Evolutionary conservation across 176 grass and related monocot species (phyloP).

Genomic region (Hordeum marinum): DNA sequence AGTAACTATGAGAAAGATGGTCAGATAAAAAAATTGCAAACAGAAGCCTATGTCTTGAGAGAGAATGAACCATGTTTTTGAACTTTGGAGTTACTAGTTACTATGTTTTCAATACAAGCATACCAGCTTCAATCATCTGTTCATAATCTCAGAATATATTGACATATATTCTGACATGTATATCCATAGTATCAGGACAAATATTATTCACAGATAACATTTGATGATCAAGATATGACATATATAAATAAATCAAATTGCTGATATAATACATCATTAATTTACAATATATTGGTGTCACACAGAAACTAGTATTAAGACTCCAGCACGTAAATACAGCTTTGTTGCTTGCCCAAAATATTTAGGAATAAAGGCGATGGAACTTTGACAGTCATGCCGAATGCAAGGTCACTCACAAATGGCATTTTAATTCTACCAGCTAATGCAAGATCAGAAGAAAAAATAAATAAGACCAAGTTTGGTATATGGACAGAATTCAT

Average conservation of each 20-base stretch:
- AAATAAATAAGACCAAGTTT: not conserved
- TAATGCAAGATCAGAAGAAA: not conserved
- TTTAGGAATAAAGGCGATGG: not conserved
- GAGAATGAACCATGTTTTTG: not conserved
- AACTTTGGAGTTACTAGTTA: not conserved
- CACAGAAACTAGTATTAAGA: not conserved
- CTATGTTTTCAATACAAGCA: not conserved
- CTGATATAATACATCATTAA: not conserved
- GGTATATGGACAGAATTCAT: constrained; percentile 10
- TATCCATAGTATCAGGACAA: not conserved
- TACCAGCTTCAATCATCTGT: not conserved
- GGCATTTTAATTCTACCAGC: not conserved
- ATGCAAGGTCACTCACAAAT: not conserved
- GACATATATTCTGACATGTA: too few relatives aligned
- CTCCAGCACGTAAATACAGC: not conserved
- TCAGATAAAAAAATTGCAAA: not conserved
- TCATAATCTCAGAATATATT: not conserved
- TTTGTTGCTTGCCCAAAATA: not conserved
- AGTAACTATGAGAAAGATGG: not conserved
- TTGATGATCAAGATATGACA: not conserved
- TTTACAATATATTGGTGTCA: not conserved
- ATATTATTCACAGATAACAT: not conserved
- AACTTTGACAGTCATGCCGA: not conserved
- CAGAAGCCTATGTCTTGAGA: not conserved
- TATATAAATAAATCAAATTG: not conserved